Evolutionary conservation across 768 basidiomycete genomes (phyloP).

Genomic region (Calocybe gangraenosa): DNA sequence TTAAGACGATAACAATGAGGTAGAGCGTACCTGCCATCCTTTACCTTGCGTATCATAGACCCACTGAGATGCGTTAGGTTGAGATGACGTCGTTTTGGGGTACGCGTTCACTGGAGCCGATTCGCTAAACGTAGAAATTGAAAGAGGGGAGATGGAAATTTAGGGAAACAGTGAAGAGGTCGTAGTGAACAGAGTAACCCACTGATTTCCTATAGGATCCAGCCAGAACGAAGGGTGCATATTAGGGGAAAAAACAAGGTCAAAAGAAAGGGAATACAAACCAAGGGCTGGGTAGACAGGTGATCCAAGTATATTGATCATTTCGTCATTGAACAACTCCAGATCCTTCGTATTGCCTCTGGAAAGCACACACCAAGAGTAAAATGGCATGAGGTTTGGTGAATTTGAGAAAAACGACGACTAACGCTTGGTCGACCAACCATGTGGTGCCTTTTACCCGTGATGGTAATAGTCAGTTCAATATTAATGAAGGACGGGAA

Average conservation of each 20-base stretch:
- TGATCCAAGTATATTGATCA: conserved; percentile 32
- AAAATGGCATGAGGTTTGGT: not conserved
- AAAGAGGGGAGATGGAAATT: not conserved
- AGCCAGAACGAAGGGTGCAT: not conserved
- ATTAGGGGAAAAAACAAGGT: conserved; percentile 17
- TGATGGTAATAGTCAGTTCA: conserved; percentile 34
- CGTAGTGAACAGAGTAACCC: conserved; percentile 12
- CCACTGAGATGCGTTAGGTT: conserved; percentile 42
- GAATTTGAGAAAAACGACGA: not conserved
- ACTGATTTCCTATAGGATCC: conserved; percentile 44
- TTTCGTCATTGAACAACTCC: conserved; percentile 39
- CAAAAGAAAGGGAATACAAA: too few species aligned
- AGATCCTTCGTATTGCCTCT: conserved; percentile 44
- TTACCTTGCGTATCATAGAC: conserved; percentile 48
- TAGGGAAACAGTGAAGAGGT: not conserved
- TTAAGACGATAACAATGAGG: too few species aligned
- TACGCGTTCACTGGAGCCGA: conserved; percentile 55
- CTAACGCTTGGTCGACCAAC: conserved; percentile 41
- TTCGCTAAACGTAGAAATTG: conserved; percentile 39
- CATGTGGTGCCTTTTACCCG: conserved; percentile 21
- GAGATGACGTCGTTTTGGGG: conserved; percentile 41
- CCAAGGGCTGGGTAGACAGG: conserved; percentile 50
- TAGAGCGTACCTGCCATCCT: conserved; percentile 41
- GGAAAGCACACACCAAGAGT: not conserved
- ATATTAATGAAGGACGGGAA: not conserved